phyloP scores from a whole-genome alignment of 1,139 yeast genomes.

The Geotrichum histeridarum region DNA sequence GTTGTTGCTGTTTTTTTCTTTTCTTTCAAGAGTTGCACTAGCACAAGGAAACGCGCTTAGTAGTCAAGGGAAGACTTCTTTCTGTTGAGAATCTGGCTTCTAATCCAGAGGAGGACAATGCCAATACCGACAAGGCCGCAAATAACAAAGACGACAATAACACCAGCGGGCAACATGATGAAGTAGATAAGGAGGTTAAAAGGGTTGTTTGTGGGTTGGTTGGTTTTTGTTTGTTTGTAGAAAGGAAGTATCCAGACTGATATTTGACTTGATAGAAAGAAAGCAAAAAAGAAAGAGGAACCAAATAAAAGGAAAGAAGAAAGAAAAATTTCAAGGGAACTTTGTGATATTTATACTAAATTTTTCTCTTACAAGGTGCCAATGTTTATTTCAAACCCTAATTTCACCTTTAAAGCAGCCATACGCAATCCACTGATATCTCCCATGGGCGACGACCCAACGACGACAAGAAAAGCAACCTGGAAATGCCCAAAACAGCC shows the following conservation, averaged over 20 bases:
- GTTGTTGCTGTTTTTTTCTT: too few relatives aligned
- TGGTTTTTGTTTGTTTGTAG: not conserved
- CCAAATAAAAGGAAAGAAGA: not conserved
- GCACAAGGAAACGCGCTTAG: not conserved
- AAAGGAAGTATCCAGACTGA: not conserved
- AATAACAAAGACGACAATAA: constrained; percentile 47
- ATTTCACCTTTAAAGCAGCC: not conserved
- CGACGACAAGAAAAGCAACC: too few relatives aligned
- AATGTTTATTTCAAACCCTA: not conserved
- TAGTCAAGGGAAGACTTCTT: constrained; percentile 5
- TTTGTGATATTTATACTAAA: not conserved
- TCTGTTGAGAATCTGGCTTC: not conserved
- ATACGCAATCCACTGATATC: too few relatives aligned
- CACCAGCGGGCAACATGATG: constrained; percentile 50
- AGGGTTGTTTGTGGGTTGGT: not conserved
- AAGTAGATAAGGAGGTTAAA: not conserved
- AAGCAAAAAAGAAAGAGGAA: not conserved
- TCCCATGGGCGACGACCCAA: too few relatives aligned
- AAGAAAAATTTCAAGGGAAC: not conserved
- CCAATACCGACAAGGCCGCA: constrained; percentile 41
- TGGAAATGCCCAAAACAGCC: too few relatives aligned
- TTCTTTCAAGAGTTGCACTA: too few relatives aligned
- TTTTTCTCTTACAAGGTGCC: not conserved
- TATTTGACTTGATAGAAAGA: too few relatives aligned
- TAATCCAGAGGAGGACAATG: not conserved